Base-by-base conservation (phyloP, 305 asterid species). In the Solanum hybrid region DNA sequence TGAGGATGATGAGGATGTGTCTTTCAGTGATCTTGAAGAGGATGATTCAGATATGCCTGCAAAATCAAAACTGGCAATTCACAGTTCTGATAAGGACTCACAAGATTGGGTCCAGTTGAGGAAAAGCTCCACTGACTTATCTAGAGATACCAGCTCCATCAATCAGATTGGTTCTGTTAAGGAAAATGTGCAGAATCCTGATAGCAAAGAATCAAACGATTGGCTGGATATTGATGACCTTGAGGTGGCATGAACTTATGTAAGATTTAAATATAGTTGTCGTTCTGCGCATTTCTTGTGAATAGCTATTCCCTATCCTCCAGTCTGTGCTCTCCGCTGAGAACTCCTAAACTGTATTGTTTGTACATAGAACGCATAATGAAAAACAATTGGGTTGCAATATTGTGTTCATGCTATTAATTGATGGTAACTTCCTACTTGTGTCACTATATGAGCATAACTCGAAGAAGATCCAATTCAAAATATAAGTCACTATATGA, bases 11-110 rank as follows among this genome's bases (percentile, higher is more conserved):
- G 99, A 98, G 73, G 99, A 98, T 34, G 99, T 98, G 87, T 95
- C 99, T 4, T 98, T 98, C 87, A 98, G 99, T 90, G 99, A 98
- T 93, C 99, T 98, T 85, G 99, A 98, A 91, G 99, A 98, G 32
- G 98, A 96, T 26, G 96, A 95, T 88, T 94, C 86, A 15, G 98
- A 96, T 32, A 91, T 85, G 72, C 93, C 96, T 8, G 84, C 93
- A 7, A 96, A 90, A 90, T 90, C 89, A 38, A 94, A 94, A 91
- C 95, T 94, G 90, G 91, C 92, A 13, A 92, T 91, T 81, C 66
- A 89, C 92, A 92, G 94, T 86, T 94, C 98, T 56, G 97, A 96
- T 91, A 97, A 94, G 92, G 98, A 95, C 88, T 91, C 98, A 6
- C 94, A 92, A 87, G 99, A 96, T 64, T 98, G 99, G 99, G 98